A percentile compares a stretch with the other conserved stretches of the same genome.
These are phyloP conservation scores for Calophaca sinica DNA, from an alignment of 306 rosid genomes.

Conservation along the genomic window DNA sequence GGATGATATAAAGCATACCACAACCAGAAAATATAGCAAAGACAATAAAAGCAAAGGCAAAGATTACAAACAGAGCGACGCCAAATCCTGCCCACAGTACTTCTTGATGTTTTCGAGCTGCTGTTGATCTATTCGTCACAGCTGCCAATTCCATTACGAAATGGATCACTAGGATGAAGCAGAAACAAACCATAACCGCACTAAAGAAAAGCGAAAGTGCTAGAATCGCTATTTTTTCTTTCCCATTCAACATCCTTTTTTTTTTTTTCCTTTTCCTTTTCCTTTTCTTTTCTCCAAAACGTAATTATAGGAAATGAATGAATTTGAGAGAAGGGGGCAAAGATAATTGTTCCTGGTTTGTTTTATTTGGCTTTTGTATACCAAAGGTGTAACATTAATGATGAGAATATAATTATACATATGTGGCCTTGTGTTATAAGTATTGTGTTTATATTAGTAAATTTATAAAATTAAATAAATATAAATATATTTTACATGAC, in stretches of 20 bases:
- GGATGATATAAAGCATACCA: slow-evolving; percentile 26
- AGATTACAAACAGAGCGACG: slow-evolving; percentile 44
- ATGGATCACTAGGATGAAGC: slow-evolving; percentile 47
- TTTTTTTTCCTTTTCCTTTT: not conserved
- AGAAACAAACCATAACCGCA: slow-evolving; percentile 50
- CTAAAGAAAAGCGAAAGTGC: slow-evolving; percentile 47
- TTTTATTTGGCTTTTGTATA: too few species aligned
- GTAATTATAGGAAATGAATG: not conserved
- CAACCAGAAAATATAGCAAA: slow-evolving; percentile 47
- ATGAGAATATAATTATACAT: too few species aligned
- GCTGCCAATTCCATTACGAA: slow-evolving; percentile 39
- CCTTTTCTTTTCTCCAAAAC: not conserved
- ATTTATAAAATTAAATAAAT: too few species aligned
- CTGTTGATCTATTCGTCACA: not conserved
- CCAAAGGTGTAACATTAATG: too few species aligned
- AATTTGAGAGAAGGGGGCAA: not conserved
- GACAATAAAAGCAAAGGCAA: slow-evolving; percentile 49
- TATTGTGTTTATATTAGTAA: too few species aligned
- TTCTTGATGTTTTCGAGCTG: slow-evolving; percentile 39
- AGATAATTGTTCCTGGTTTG: too few species aligned
- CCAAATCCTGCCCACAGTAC: slow-evolving; percentile 50
- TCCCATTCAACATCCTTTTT: slow-evolving; percentile 41
- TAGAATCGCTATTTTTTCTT: slow-evolving; percentile 40
- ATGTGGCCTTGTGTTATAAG: too few species aligned
- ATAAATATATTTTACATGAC: too few species aligned